Base-by-base conservation (phyloP, 2,329 filamentous ascomycete genomes). In the Cladosporium halotolerans region DNA sequence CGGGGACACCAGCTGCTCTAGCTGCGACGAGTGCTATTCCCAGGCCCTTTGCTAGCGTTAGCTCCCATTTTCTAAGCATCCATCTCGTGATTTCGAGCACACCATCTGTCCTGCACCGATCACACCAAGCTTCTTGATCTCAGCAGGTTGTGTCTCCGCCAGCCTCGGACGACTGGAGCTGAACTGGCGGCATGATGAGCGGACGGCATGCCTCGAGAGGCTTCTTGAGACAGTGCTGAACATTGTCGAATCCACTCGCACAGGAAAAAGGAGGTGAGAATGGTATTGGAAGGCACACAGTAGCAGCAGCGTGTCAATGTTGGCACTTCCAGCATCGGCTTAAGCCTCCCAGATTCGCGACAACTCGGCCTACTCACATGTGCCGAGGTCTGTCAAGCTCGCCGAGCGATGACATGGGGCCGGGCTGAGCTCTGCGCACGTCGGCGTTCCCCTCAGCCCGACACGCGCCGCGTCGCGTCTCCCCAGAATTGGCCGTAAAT, bases 11-110 rank as follows among this genome's bases (percentile, higher is more conserved):
- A 41, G 92, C 92, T 69, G 78, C 90, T 60, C 89, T 84, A 41
- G 92, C 89, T 47, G 92, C 93, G 44, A 99, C 92, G 13, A 99
- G 82, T 47, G 93, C 93, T 70, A 99, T 99, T 55, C 93, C 93
- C 42, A 99, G 76, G 55, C 93, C 93, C 92, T 97, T n/a, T 39
- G n/a, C 8, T 9, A 14, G 13, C 10, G 10, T 39, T 4, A 39
- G 42, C 16, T 19, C 8, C 8, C 4, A 14, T 14, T 14, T 3
- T 14, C 3, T 14, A n/a, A 6, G 36, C 8, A 39, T 39, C n/a
- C 8, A 39, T 39, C 5, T 28, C 23, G 23, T 13, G 11, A 11
- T 16, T 19, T 23, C 23, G 14, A n/a, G 28, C 48, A 43, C 52
- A 55, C 91, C 91, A 97, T 96, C 71, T 97, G 93, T 28, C 93